Evolutionary conservation across 1,284 basidiomycete genomes (phyloP).

Genomic region (Puccinia coronata): DNA sequence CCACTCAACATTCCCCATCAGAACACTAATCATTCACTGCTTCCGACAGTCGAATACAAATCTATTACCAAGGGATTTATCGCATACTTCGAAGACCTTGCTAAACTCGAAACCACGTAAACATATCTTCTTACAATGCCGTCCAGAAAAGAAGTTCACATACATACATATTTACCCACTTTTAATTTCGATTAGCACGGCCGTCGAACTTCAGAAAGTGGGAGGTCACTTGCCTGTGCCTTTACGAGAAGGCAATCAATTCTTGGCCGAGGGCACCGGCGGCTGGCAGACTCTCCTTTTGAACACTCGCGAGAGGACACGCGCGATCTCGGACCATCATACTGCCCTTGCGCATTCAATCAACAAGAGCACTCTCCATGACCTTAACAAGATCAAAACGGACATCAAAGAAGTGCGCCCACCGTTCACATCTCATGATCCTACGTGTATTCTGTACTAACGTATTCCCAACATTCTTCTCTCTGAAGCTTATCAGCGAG

Average conservation of each 20-base stretch:
- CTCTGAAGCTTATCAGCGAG: conserved; percentile 34
- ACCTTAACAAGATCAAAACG: conserved; percentile 25
- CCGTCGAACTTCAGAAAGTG: conserved; percentile 34
- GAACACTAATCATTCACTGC: not conserved
- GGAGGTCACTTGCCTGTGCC: conserved; percentile 44
- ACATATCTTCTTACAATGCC: not conserved
- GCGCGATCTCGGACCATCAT: conserved; percentile 41
- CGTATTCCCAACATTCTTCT: not conserved
- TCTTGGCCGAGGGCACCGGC: conserved; percentile 38
- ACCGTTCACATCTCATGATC: not conserved
- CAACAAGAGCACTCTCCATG: conserved; percentile 21
- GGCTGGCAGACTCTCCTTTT: conserved; percentile 42
- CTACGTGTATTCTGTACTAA: not conserved
- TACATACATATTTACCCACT: no score
- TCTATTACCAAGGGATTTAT: conserved; percentile 45
- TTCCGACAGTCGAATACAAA: conserved; percentile 41
- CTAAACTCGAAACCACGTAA: conserved; percentile 43
- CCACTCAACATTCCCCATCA: no score
- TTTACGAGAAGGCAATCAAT: conserved; percentile 45
- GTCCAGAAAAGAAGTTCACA: no score
- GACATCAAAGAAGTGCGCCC: conserved; percentile 30
- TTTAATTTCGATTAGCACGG: conserved; percentile 4
- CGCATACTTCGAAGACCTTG: conserved; percentile 41
- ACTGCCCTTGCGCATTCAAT: conserved; percentile 31
- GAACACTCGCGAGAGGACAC: conserved; percentile 31